Percentiles rank a stretch among this genome's conserved stretches.
Evolutionary conservation across 2,329 filamentous ascomycete species (phyloP).

Genomic region (Arthrocladium fulminans): DNA sequence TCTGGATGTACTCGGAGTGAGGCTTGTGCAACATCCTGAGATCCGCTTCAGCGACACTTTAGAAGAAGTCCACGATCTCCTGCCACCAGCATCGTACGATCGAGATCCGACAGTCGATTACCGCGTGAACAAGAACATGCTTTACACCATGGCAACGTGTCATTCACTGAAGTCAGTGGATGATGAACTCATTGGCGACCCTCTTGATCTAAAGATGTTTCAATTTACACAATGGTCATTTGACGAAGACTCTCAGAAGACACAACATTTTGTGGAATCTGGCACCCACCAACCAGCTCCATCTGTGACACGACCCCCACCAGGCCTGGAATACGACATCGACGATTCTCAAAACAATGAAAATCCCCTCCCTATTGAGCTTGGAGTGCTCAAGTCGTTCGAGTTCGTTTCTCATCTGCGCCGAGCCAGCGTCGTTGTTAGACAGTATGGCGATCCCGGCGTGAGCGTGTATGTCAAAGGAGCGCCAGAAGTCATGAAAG

Average conservation of each 20-base stretch:
- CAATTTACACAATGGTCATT: slow-evolving; percentile 90
- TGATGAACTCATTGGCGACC: slow-evolving; percentile 81
- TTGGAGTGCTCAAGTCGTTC: slow-evolving; percentile 84
- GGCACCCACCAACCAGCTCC: slow-evolving; percentile 63
- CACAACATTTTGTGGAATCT: slow-evolving; percentile 59
- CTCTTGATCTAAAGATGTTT: slow-evolving; percentile 96
- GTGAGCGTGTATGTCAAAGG: slow-evolving; percentile 92
- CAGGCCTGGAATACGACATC: slow-evolving; percentile 49
- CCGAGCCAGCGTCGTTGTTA: slow-evolving; percentile 83
- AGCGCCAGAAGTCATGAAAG: slow-evolving; percentile 90
- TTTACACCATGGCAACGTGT: slow-evolving; percentile 96
- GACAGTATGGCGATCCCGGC: slow-evolving; percentile 74
- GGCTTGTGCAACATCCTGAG: slow-evolving; percentile 58
- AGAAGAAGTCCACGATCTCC: slow-evolving; percentile 52
- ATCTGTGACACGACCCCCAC: slow-evolving; percentile 78
- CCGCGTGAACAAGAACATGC: slow-evolving; percentile 56
- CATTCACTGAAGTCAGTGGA: slow-evolving; percentile 85
- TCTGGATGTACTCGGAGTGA: slow-evolving; percentile 81
- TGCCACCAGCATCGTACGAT: slow-evolving; percentile 47
- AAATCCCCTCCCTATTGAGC: slow-evolving; percentile 52
- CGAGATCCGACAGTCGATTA: slow-evolving; percentile 53
- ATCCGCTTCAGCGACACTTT: slow-evolving; percentile 64
- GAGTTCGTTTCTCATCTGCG: slow-evolving; percentile 92
- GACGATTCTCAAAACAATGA: slow-evolving; percentile 33
- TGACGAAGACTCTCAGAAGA: slow-evolving; percentile 70